Conservation (phyloP, 2,329 filamentous ascomycete genomes). For the Penicillium sp. region DNA sequence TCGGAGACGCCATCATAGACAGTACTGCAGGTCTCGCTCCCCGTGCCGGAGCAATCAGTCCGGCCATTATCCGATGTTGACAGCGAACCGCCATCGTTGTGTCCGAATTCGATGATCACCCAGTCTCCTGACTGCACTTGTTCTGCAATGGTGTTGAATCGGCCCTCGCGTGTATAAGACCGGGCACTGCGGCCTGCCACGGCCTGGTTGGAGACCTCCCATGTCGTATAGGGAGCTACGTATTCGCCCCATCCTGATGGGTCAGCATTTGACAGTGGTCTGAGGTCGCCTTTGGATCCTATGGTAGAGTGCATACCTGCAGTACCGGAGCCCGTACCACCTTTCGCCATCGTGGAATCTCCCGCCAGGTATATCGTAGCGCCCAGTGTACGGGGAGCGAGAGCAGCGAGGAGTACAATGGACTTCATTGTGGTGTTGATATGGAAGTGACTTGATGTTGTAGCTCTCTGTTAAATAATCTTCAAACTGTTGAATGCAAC, state of each 20-base stretch:
- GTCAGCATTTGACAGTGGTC: neutral
- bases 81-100: constrained; percentile 66
- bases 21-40: constrained; percentile 54
- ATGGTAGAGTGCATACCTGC: constrained; percentile 16
- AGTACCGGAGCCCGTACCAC: constrained; percentile 22
- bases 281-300: neutral
- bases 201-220: constrained; percentile 61
- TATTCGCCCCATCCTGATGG: constrained; percentile 61
- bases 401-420: constrained; percentile 14
- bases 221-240: constrained; percentile 51
- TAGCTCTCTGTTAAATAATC: too few species aligned
- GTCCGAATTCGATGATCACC: constrained; percentile 69
- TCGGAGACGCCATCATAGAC: constrained; percentile 53
- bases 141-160: constrained; percentile 58
- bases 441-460: neutral
- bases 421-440: constrained; percentile 21
- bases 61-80: constrained; percentile 58
- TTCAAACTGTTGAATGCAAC: neutral
- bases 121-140: constrained; percentile 59
- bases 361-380: constrained; percentile 33
- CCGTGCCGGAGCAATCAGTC: constrained; percentile 57
- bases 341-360: constrained; percentile 37
- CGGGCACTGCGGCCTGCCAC: constrained; percentile 65
- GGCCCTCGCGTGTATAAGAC: constrained; percentile 64
- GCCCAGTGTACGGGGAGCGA: constrained; percentile 24